phyloP scores from a whole-genome alignment of 177 flowering plant genomes.

The Vitis hybrid region DNA sequence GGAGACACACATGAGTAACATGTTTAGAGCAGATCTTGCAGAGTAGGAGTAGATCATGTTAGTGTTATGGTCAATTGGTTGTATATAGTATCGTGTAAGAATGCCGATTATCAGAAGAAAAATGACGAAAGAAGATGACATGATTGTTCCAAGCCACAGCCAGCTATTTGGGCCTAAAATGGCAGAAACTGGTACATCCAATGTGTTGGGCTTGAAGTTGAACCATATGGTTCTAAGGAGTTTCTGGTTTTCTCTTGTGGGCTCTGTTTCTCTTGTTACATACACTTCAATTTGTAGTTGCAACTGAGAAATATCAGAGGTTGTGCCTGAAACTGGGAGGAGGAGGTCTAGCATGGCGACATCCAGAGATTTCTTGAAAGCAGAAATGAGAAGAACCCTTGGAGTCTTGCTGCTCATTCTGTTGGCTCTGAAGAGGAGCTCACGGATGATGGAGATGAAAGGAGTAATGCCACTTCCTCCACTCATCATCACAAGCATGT shows the following conservation, averaged over 20 bases:
- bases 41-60: slow-evolving; percentile 30
- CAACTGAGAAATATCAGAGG: slow-evolving; percentile 23
- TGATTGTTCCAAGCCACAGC: slow-evolving; percentile 66
- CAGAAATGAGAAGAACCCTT: slow-evolving; percentile 36
- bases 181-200: slow-evolving; percentile 43
- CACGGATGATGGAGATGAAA: slow-evolving; percentile 56
- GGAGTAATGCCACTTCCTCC: slow-evolving; percentile 76
- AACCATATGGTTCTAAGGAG: slow-evolving; percentile 42
- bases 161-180: slow-evolving; percentile 57
- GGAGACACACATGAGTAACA: slow-evolving; percentile 41
- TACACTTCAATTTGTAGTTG: slow-evolving; percentile 59
- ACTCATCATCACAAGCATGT: slow-evolving; percentile 50
- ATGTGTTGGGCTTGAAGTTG: slow-evolving; percentile 35
- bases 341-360: slow-evolving; percentile 53
- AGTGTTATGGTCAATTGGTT: slow-evolving; percentile 49
- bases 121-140: slow-evolving; percentile 57
- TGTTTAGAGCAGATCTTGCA: slow-evolving; percentile 28
- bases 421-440: slow-evolving; percentile 34
- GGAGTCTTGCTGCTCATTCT: slow-evolving; percentile 15
- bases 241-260: slow-evolving; percentile 15
- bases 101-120: slow-evolving; percentile 57
- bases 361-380: slow-evolving; percentile 44
- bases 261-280: slow-evolving; percentile 51
- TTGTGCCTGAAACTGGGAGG: slow-evolving; percentile 35
- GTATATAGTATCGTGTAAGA: slow-evolving; percentile 52